Conservation (phyloP, 2,329 filamentous ascomycete genomes). For the Didymella keratinophila region DNA sequence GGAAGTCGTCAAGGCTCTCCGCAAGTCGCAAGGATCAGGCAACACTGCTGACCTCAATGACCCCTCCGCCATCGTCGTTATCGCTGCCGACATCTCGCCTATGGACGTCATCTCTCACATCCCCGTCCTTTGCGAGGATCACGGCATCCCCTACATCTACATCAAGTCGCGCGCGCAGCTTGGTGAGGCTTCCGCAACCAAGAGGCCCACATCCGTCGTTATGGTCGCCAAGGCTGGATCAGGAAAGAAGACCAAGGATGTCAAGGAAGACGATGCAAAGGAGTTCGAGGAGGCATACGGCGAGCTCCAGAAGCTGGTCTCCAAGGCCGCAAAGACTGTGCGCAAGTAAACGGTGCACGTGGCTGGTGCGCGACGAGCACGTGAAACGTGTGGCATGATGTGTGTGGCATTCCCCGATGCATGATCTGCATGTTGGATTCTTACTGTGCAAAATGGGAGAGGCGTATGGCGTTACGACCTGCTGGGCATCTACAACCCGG, state of each 20-base stretch:
- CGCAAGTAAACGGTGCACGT: conserved; percentile 53
- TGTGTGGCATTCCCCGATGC: conserved; percentile 15
- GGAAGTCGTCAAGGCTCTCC: conserved; percentile 97
- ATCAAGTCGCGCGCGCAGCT: conserved; percentile 92
- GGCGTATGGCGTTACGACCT: conserved; percentile 29
- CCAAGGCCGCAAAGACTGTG: conserved; percentile 66
- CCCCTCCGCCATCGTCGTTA: conserved; percentile 80
- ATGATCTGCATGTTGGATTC: conserved; percentile 20
- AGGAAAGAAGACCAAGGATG: conserved; percentile 59
- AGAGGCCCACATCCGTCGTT: conserved; percentile 94
- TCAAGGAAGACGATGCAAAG: conserved; percentile 55
- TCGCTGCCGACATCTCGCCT: conserved; percentile 96
- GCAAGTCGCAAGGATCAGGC: conserved; percentile 81
- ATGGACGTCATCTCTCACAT: conserved; percentile 99
- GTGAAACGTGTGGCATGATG: conserved; percentile 18
- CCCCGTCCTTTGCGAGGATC: conserved; percentile 96
- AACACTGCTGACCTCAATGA: conserved; percentile 62
- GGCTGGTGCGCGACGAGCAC: conserved; percentile 10
- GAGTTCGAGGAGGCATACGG: conserved; percentile 62
- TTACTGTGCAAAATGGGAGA: conserved; percentile 31
- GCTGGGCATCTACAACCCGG: conserved; percentile 12
- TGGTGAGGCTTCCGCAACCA: conserved; percentile 90
- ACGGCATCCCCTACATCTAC: conserved; percentile 96
- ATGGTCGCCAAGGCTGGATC: conserved; percentile 71
- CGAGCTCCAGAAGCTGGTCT: conserved; percentile 65